Conservation (phyloP, 352 stramenopile species). For the Phytopythium sindhum region DNA sequence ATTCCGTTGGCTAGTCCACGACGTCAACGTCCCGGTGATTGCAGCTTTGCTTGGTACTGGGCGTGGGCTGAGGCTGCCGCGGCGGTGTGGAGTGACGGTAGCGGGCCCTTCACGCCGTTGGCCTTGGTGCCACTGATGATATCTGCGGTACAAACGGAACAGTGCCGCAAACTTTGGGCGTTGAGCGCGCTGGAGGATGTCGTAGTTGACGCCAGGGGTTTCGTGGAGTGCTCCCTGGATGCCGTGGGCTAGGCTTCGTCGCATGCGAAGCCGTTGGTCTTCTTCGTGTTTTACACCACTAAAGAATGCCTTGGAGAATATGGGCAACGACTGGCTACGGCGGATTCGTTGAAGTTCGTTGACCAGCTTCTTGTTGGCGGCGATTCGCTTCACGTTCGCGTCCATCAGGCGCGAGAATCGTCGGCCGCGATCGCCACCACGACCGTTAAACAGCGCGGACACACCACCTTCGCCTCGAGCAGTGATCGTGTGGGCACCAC, state of each 20-base stretch:
- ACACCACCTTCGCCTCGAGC: background rate
- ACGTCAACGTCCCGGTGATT: background rate
- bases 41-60: background rate
- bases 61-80: background rate
- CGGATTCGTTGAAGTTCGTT: slow-evolving; percentile 21
- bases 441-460: background rate
- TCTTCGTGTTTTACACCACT: slow-evolving; percentile 27
- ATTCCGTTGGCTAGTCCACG: slow-evolving; percentile 1
- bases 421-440: background rate
- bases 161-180: slow-evolving; percentile 40
- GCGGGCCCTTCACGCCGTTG: background rate
- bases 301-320: slow-evolving; percentile 45
- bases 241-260: slow-evolving; percentile 2
- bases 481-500: background rate
- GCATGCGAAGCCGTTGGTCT: background rate
- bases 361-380: background rate
- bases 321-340: slow-evolving; percentile 44
- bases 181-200: slow-evolving; percentile 51
- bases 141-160: slow-evolving; percentile 41
- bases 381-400: slow-evolving; percentile 2
- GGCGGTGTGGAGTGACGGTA: background rate
- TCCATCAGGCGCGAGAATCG: slow-evolving; percentile 8
- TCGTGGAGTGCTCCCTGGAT: slow-evolving; percentile 6
- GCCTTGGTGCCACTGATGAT: slow-evolving; percentile 26
- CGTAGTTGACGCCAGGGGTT: slow-evolving; percentile 41